Evolutionary conservation across 345 rosid species (phyloP), one percentile per base, ranked within the genome.

Genomic region (Salix koriyanagi): DNA sequence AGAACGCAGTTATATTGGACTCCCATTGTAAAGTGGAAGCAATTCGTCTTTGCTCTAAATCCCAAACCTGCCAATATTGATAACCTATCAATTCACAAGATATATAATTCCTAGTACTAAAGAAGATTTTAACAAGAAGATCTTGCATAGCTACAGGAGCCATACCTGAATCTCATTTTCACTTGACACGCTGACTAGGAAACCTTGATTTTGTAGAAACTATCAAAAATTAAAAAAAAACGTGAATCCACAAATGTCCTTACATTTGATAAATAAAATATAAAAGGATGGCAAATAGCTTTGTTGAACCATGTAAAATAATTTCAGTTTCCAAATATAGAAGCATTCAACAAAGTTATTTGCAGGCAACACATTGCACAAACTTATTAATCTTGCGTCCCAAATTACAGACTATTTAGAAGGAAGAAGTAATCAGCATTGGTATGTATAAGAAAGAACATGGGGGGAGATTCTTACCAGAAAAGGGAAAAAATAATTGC

Each of bases 141-240:
- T 18, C 14, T 26, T 18, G 62, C 56, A 21, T 30, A 56, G 46
- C 37, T 1, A 16, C 23, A 52, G 46, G 32, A 44, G 36, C 19
- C 13, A 50, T 80, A 76, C 83, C 83, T 76, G 83, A 67, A 81
- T 81, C 73, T 76, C 83, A 72, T 81, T 81, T 50, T 81, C 77
- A 68, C 54, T 69, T 4, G 80, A 67, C 28, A 81, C 73, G 30
- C 77, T 61, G 44, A 62, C 83, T 30, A 81, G 74, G 67, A 76
- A 73, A 69, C 83, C 83, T 50, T 68, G 77, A 56, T 81, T 81
- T 77, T 73, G 80, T 23, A 81, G 75, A 66, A 81, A 81, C 83
- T 81, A 74, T 60, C 14, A 69, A 68, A 68, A 41, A 58, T 58
- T 2, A n/a, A 56, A 9, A 19, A 16, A 50, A 21, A 36, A 36